Base-by-base conservation (phyloP, 805 yeast genomes). In the Kockiozyma suomiensis region DNA sequence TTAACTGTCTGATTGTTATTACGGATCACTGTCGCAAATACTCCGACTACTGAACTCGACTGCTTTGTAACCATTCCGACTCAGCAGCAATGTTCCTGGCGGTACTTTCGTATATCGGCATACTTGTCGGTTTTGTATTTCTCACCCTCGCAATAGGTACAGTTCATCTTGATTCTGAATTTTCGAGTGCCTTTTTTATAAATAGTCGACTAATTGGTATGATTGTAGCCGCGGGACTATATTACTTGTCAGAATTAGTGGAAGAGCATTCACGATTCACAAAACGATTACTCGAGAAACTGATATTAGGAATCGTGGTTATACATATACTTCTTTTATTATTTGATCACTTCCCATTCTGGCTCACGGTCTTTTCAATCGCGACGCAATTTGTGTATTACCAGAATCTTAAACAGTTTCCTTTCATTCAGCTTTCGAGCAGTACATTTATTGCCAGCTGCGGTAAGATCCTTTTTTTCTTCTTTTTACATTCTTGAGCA, bases 251-350 rank as follows among this genome's bases (percentile, higher is more conserved):
- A 7, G 99, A 94, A 72, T 75, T 91, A 33, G 96, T 94, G 15
- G 99, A 94, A 72, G 97, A 92, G 70, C 93, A 94, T 72, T 82
- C 96, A 0, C 94, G 88, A 64, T 84, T 91, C 50, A 89, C 98
- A 10, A 87, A 83, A 68, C 75, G 90, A 59, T 78, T 90, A 56
- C 77, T 94, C 40, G 79, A 78, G 47, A 79, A 85, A 64, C 72
- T 84, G 54, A 90, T 92, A 35, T 83, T 84, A 70, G 75, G 76
- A 1, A 82, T 90, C n/a, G 81, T 88, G 8, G 79, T 62, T 0
- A 66, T 81, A 0, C 82, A 84, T 53, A 72, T 83, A 1, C 76
- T 88, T 19, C 78, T 94, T 23, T 78, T 83, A 76, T 38, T 90
- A 3, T 76, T 89, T 64, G 99, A 94, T 72, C 83, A 86, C 0